These are phyloP conservation scores for Adansonia gregorii DNA, from an alignment of 441 rosid species.

Conservation along the genomic window DNA sequence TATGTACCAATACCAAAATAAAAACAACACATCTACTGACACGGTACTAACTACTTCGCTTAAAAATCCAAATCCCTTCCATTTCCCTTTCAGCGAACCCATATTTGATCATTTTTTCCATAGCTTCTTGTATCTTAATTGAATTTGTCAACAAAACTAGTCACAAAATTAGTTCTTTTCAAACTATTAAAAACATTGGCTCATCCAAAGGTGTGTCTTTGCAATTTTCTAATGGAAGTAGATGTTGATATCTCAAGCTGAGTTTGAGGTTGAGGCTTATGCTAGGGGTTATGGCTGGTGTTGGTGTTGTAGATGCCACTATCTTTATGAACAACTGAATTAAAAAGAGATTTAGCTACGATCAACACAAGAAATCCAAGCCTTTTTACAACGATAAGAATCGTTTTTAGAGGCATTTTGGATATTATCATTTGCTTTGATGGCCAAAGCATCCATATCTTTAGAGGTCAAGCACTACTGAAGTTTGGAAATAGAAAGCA, in stretches of 20 bases:
- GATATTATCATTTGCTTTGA: conserved; percentile 59
- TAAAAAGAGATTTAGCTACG: not conserved
- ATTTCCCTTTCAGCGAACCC: too few species aligned
- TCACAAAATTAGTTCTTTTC: too few species aligned
- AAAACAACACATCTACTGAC: too few species aligned
- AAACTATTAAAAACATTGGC: conserved; percentile 31
- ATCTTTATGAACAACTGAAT: not conserved
- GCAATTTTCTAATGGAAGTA: conserved; percentile 45
- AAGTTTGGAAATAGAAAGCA: conserved; percentile 58
- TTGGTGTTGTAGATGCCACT: not conserved
- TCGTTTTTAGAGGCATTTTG: conserved; percentile 35
- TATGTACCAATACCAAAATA: too few species aligned
- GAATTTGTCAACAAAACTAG: too few species aligned
- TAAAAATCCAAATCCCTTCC: too few species aligned
- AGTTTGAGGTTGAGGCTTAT: not conserved
- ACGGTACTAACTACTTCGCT: too few species aligned
- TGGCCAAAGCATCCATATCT: conserved; percentile 70
- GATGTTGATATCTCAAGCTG: conserved; percentile 38
- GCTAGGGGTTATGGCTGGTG: not conserved
- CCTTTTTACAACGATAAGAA: conserved; percentile 32
- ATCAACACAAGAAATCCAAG: conserved; percentile 41
- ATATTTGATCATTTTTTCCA: too few species aligned
- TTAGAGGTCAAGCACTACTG: conserved; percentile 43
- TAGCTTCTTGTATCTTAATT: too few species aligned
- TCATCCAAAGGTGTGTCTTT: conserved; percentile 47